Conservation (phyloP, 164 flowering plant genomes). For the Vitis rupestris region DNA sequence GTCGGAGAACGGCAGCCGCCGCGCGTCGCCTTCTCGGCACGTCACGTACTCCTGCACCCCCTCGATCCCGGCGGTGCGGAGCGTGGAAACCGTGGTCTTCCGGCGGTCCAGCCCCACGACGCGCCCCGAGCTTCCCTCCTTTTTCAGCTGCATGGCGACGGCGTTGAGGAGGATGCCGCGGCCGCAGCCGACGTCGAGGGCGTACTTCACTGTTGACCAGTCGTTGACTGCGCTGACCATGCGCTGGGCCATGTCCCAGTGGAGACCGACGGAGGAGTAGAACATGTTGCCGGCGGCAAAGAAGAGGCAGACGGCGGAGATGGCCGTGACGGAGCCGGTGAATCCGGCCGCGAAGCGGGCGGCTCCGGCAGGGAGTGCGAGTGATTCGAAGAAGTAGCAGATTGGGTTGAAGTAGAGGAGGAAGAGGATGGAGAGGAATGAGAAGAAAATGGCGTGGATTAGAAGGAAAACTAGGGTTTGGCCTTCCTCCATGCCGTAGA, state of each 20-base stretch:
- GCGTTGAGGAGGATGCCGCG: slow-evolving; percentile 86
- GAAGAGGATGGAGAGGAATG: slow-evolving; percentile 51
- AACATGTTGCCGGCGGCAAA: slow-evolving; percentile 78
- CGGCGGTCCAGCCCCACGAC: slow-evolving; percentile 80
- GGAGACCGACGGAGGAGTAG: slow-evolving; percentile 73
- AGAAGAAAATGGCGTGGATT: slow-evolving; percentile 58
- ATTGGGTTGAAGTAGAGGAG: slow-evolving; percentile 62
- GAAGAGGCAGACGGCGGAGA: slow-evolving; percentile 75
- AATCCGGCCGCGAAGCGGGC: slow-evolving; percentile 78
- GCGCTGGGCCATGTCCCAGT: slow-evolving; percentile 82
- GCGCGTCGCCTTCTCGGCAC: slow-evolving; percentile 80
- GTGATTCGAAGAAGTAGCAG: slow-evolving; percentile 29
- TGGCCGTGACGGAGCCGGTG: slow-evolving; percentile 68
- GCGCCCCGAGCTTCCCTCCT: slow-evolving; percentile 84
- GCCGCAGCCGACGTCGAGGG: slow-evolving; percentile 91
- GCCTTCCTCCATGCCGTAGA: slow-evolving; percentile 88
- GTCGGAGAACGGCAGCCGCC: slow-evolving; percentile 76
- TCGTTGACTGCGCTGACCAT: slow-evolving; percentile 68
- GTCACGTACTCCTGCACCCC: slow-evolving; percentile 94
- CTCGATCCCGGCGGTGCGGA: slow-evolving; percentile 71
- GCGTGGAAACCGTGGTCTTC: slow-evolving; percentile 46
- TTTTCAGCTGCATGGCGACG: slow-evolving; percentile 87
- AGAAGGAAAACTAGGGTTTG: slow-evolving; percentile 69
- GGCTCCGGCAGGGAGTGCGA: slow-evolving; percentile 38
- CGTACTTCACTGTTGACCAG: slow-evolving; percentile 80